Percentiles rank a stretch among this genome's conserved stretches.
These are phyloP conservation scores for Mortierella sp. DNA, from an alignment of 371 early-diverging fungal genomes.

Conservation along the genomic window DNA sequence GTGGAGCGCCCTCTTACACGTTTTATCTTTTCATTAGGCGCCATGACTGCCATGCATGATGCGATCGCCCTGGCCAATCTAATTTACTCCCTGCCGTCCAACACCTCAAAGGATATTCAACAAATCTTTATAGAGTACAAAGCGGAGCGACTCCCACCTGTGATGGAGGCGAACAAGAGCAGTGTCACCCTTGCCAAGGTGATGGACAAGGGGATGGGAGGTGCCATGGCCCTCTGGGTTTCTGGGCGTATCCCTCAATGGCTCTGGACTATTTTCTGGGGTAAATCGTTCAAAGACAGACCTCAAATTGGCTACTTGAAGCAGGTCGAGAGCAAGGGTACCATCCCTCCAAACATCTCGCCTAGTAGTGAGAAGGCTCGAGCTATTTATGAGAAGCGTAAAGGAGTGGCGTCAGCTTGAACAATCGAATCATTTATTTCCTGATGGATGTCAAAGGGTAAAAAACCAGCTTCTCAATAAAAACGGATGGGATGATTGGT, in stretches of 20 bases:
- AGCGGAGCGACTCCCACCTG: background rate
- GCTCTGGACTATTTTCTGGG: background rate
- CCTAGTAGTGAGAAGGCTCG: background rate
- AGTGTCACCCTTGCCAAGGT: background rate
- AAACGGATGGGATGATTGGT: no score
- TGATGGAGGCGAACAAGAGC: background rate
- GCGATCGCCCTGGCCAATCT: constrained; percentile 19
- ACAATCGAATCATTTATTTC: no score
- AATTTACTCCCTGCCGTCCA: constrained; percentile 7
- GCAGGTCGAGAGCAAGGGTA: background rate
- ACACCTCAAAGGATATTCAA: background rate
- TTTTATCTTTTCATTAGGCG: background rate
- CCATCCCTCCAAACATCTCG: background rate
- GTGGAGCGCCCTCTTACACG: no score
- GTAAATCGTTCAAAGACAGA: background rate
- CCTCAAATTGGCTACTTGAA: background rate
- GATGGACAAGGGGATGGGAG: background rate
- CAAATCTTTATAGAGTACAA: background rate
- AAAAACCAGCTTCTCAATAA: no score
- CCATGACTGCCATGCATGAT: constrained; percentile 15
- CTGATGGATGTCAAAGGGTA: no score
- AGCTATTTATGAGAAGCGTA: background rate
- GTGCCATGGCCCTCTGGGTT: background rate
- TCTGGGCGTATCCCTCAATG: background rate
- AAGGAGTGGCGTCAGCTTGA: no score